These are phyloP conservation scores for Metarhizium robertsii DNA, from an alignment of 2,329 filamentous ascomycete species.

Conservation along the genomic window DNA sequence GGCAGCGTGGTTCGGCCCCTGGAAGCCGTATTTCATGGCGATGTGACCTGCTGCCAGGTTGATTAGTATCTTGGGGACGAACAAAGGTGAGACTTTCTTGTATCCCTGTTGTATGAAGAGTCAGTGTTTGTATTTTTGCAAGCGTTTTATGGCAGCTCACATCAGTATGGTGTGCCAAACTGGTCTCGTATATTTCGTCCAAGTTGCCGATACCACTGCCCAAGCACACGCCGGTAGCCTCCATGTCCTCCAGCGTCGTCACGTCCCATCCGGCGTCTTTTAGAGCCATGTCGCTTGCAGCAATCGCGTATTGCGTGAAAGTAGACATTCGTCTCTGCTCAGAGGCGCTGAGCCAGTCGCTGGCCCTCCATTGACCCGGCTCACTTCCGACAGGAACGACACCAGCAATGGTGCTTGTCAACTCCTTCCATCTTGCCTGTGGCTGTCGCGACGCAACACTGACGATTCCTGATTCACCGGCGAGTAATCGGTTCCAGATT, in stretches of 20 bases:
- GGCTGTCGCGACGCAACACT: conserved; percentile 56
- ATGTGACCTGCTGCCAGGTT: conserved; percentile 93
- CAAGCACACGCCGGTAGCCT: conserved; percentile 80
- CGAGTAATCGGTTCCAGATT: conserved; percentile 74
- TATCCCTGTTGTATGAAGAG: conserved; percentile 54
- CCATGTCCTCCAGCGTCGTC: conserved; percentile 48
- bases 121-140: background rate
- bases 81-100: conserved; percentile 84
- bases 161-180: conserved; percentile 62
- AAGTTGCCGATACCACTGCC: conserved; percentile 94
- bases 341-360: conserved; percentile 42
- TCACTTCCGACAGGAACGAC: conserved; percentile 52
- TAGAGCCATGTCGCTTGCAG: conserved; percentile 77
- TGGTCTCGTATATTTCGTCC: conserved; percentile 80
- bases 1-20: conserved; percentile 84
- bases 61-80: conserved; percentile 86
- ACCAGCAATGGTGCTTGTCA: conserved; percentile 81
- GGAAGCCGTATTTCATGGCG: conserved; percentile 82
- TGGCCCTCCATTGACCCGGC: conserved; percentile 38
- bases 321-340: conserved; percentile 73
- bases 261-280: conserved; percentile 72
- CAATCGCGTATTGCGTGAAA: conserved; percentile 87
- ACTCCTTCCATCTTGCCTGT: conserved; percentile 50
- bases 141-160: conserved; percentile 35
- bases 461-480: conserved; percentile 70